A percentile compares a stretch with the other conserved stretches of the same genome.
phyloP scores from a whole-genome alignment of 2,329 filamentous ascomycete genomes.

The Curvularia spicifera region DNA sequence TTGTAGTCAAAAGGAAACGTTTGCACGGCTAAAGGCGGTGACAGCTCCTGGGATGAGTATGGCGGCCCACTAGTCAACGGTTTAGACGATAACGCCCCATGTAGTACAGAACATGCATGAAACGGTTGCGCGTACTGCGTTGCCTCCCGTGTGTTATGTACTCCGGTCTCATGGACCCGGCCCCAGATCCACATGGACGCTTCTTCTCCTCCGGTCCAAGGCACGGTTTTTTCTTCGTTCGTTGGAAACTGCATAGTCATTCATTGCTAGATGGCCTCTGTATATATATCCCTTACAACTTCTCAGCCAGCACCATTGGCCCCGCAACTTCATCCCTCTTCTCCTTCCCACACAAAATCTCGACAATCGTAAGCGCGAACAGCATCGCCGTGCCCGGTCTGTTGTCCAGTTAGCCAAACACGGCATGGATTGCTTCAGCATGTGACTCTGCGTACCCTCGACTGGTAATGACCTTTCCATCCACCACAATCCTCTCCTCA shows the following conservation, averaged over 20 bases:
- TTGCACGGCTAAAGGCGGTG: too few relatives aligned
- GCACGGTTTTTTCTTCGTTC: too few relatives aligned
- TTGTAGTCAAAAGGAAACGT: too few relatives aligned
- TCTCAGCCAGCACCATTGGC: constrained; percentile 53
- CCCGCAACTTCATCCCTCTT: constrained; percentile 59
- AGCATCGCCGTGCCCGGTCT: constrained; percentile 50
- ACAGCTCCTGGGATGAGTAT: too few relatives aligned
- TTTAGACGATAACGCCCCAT: too few relatives aligned
- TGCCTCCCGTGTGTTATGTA: background rate
- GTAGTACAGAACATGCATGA: too few relatives aligned
- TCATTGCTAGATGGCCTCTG: background rate
- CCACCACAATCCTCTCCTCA: constrained; percentile 46
- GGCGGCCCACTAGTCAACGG: too few relatives aligned
- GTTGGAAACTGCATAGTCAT: background rate
- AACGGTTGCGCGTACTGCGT: too few relatives aligned
- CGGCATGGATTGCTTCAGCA: too few relatives aligned
- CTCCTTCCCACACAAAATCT: constrained; percentile 49
- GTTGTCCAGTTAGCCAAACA: background rate
- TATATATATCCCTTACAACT: constrained; percentile 20
- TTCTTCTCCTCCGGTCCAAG: background rate
- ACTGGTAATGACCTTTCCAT: constrained; percentile 45
- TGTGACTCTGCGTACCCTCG: constrained; percentile 35
- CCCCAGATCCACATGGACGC: background rate
- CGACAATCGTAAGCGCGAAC: constrained; percentile 50
- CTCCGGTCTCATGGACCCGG: background rate